Conservation (phyloP, 2,329 filamentous ascomycete species). For the Hymenotorrendiella dingleyae region DNA sequence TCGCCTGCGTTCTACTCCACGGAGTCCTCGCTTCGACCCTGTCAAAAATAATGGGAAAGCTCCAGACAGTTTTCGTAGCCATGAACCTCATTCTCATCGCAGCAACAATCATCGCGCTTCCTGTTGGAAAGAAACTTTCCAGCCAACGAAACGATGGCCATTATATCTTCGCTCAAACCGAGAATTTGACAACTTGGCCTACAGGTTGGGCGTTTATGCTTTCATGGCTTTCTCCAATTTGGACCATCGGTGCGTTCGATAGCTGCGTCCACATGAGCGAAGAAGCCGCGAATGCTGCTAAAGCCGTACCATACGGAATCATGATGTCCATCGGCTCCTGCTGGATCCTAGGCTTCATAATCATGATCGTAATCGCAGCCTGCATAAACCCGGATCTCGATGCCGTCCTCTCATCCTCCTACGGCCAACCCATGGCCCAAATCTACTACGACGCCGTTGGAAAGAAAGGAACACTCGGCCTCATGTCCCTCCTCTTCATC, state of each 20-base stretch:
- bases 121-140: slow-evolving; percentile 37
- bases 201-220: slow-evolving; percentile 54
- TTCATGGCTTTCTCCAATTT: slow-evolving; percentile 55
- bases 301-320: slow-evolving; percentile 54
- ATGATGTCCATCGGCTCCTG: slow-evolving; percentile 50
- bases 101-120: slow-evolving; percentile 51
- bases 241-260: slow-evolving; percentile 54
- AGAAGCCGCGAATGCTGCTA: slow-evolving; percentile 54
- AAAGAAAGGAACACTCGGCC: slow-evolving; percentile 50
- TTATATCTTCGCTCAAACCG: slow-evolving; percentile 51
- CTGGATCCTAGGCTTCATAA: slow-evolving; percentile 52
- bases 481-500: slow-evolving; percentile 54
- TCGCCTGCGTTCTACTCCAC: slow-evolving; percentile 47
- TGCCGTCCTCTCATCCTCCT: slow-evolving; percentile 41
- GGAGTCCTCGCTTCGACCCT: slow-evolving; percentile 47
- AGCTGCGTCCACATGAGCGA: slow-evolving; percentile 55
- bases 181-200: slow-evolving; percentile 54
- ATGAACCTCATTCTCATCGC: slow-evolving; percentile 51
- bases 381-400: slow-evolving; percentile 49
- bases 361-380: slow-evolving; percentile 51
- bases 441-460: slow-evolving; percentile 57
- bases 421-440: slow-evolving; percentile 49
- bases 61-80: slow-evolving; percentile 50
- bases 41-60: slow-evolving; percentile 51
- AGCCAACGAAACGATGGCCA: slow-evolving; percentile 35